Base-by-base conservation (phyloP, 305 asterid species). In the Stenogyne calaminthoides region DNA sequence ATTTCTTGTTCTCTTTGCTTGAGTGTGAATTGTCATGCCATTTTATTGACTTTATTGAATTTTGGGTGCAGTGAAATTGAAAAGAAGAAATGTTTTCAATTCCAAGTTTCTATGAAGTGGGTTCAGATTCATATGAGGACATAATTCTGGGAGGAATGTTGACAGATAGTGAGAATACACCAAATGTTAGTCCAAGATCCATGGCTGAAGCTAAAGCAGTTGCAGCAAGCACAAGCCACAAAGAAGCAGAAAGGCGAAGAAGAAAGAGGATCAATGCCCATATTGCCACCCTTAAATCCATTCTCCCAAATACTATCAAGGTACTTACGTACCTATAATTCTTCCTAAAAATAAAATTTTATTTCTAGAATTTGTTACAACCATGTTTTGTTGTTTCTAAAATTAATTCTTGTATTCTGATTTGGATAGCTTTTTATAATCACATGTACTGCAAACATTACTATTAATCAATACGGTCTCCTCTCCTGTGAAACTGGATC, bases 201-300 rank as follows among this genome's bases (percentile, higher is more conserved):
- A 78, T 76, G 84, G 93, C 88, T 1, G 96, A 89, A 59, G 90
- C 90, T 2, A 89, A 89, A 77, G 89, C 89, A 61, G 75, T 52
- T 37, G 96, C 97, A 10, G 91, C 94, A 12, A 91, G 86, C 75
- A 84, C 82, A 37, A 91, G 90, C 69, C 97, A 91, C 67, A 89
- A 90, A 67, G 97, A 91, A 78, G 97, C 95, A 40, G 96, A 92
- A 65, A 81, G 93, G 44, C 86, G 95, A 3, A 79, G 97, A 66
- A 81, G 97, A 64, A 92, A 87, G 76, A 73, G 97, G 64, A 92
- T 92, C 80, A 92, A 89, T 29, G 88, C 77, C 77, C 97, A 89
- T 63, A 91, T 92, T 74, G 89, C 91, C 74, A 92, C 97, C 47
- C 93, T 92, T 34, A 83, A 91, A 46, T 80, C 84, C 79, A 89